These are phyloP conservation scores for Lasiodiplodia theobromae DNA, from an alignment of 2,329 filamentous ascomycete genomes.

Conservation along the genomic window DNA sequence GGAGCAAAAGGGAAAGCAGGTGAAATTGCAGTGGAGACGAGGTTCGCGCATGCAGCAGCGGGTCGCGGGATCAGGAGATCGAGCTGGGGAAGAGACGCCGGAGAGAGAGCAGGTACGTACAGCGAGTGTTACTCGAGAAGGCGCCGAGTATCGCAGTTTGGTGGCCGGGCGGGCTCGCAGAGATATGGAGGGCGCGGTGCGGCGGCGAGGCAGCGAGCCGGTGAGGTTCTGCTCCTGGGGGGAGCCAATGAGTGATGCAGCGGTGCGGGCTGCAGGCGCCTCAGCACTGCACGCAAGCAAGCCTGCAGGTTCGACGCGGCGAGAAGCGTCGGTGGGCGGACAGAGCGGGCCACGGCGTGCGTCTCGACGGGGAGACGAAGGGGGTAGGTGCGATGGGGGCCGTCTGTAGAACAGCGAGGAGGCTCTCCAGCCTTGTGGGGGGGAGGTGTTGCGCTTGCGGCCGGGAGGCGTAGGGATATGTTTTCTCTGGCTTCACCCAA, in stretches of 20 bases:
- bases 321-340: conserved; percentile 27
- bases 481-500: conserved; percentile 28
- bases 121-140: conserved; percentile 27
- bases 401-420: conserved; percentile 19
- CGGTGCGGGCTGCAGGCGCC: conserved; percentile 27
- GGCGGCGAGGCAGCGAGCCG: conserved; percentile 23
- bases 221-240: conserved; percentile 25
- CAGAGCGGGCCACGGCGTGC: conserved; percentile 19
- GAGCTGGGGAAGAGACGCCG: conserved; percentile 11
- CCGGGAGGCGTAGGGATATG: conserved; percentile 27
- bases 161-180: conserved; percentile 12
- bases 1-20: conserved; percentile 24
- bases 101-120: conserved; percentile 25
- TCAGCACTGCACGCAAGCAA: conserved; percentile 22
- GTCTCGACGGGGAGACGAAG: conserved; percentile 1
- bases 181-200: conserved; percentile 19
- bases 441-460: conserved; percentile 23
- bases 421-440: conserved; percentile 23
- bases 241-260: conserved; percentile 29
- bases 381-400: conserved; percentile 18
- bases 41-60: conserved; percentile 27
- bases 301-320: conserved; percentile 25
- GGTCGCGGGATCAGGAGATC: conserved; percentile 25
- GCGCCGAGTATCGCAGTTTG: conserved; percentile 16
- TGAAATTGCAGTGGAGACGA: conserved; percentile 29